Conservation (phyloP, 2,329 filamentous ascomycete genomes). For the Septoria linicola region DNA sequence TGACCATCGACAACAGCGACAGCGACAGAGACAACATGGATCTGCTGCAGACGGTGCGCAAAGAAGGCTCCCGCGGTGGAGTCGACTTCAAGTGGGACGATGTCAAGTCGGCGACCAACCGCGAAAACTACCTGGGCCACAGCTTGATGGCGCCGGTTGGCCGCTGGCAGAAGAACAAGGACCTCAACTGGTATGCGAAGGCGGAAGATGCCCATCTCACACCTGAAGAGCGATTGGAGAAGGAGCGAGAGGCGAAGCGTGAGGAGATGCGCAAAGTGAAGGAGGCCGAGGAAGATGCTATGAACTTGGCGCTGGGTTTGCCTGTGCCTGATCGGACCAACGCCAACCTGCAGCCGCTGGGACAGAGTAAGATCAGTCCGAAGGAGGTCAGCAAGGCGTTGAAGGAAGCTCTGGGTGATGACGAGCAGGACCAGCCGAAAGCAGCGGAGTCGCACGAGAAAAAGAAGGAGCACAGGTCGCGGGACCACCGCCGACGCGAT, state of each 20-base stretch:
- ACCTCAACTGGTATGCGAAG: slow-evolving; percentile 65
- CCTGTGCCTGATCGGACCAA: slow-evolving; percentile 68
- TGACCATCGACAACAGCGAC: not conserved
- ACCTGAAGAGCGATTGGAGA: slow-evolving; percentile 52
- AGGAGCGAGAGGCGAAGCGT: slow-evolving; percentile 68
- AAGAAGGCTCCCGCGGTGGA: slow-evolving; percentile 84
- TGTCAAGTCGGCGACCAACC: slow-evolving; percentile 79
- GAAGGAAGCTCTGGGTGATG: slow-evolving; percentile 47
- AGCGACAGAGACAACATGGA: slow-evolving; percentile 63
- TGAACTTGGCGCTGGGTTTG: slow-evolving; percentile 77
- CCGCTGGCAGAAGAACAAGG: slow-evolving; percentile 80
- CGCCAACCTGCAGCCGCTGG: slow-evolving; percentile 62
- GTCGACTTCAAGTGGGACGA: slow-evolving; percentile 97
- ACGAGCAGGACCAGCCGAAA: slow-evolving; percentile 34
- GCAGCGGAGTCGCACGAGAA: slow-evolving; percentile 13
- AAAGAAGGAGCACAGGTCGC: slow-evolving; percentile 24
- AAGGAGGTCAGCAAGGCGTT: slow-evolving; percentile 58
- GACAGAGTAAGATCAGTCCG: slow-evolving; percentile 48
- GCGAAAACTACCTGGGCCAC: slow-evolving; percentile 88
- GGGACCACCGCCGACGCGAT: slow-evolving; percentile 29
- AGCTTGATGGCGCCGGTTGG: slow-evolving; percentile 86
- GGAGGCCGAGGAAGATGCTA: slow-evolving; percentile 88
- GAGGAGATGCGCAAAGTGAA: slow-evolving; percentile 78
- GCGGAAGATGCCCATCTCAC: slow-evolving; percentile 52
- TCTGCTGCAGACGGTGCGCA: slow-evolving; percentile 86